These are phyloP conservation scores for Plectosphaerella cucumerina DNA, from an alignment of 2,329 filamentous ascomycete genomes.

Conservation along the genomic window DNA sequence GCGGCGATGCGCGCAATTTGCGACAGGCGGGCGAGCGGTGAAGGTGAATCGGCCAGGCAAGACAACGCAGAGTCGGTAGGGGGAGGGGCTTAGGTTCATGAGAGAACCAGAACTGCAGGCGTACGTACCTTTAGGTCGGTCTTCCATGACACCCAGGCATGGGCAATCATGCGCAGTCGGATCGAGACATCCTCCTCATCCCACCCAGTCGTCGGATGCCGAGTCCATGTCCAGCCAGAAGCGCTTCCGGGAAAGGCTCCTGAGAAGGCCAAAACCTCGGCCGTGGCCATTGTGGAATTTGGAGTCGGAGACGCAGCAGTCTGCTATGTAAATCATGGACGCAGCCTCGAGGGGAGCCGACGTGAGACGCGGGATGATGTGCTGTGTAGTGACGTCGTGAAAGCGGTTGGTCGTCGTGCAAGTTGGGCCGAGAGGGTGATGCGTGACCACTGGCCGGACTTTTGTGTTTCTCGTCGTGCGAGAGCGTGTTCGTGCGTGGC, in stretches of 20 bases:
- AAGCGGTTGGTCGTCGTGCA: too few relatives aligned
- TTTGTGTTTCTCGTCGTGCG: too few relatives aligned
- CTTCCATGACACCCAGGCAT: constrained; percentile 23
- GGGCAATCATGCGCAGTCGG: constrained; percentile 24
- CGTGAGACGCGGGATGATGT: too few relatives aligned
- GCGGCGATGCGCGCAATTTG: constrained; percentile 5
- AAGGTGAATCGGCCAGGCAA: neutral
- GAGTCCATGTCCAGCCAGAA: constrained; percentile 30
- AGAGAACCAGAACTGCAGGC: constrained; percentile 1
- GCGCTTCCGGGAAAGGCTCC: constrained; percentile 36
- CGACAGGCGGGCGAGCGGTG: too few relatives aligned
- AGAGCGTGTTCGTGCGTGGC: too few relatives aligned
- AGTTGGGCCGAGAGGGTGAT: too few relatives aligned
- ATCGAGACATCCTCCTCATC: constrained; percentile 20
- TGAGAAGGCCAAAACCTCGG: constrained; percentile 40
- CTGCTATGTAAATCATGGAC: constrained; percentile 49
- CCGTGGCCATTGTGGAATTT: constrained; percentile 51
- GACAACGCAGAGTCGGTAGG: too few relatives aligned
- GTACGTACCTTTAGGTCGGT: constrained; percentile 16
- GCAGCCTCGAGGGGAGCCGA: constrained; percentile 21
- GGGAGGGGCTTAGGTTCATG: too few relatives aligned
- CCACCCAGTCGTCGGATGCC: constrained; percentile 29
- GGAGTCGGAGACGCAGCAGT: constrained; percentile 36
- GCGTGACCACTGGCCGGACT: too few relatives aligned
- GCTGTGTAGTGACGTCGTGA: too few relatives aligned